Conservation (phyloP, 257 asterid species). For the Schizonepeta tenuifolia region DNA sequence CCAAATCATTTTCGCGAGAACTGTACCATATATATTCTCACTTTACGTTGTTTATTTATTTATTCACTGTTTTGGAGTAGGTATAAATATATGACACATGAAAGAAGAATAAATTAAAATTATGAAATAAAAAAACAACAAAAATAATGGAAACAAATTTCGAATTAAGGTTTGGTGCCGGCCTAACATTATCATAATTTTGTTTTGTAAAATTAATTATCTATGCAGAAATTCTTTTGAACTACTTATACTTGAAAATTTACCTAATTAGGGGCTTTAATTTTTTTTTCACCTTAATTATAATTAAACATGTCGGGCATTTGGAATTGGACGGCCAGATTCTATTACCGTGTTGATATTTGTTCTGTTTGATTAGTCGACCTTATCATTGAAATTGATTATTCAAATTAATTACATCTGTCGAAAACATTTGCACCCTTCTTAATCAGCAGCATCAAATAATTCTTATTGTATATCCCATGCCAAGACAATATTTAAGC, state of each 20-base stretch:
- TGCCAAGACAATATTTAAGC: slow-evolving; percentile 30
- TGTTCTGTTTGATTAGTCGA: slow-evolving; percentile 12
- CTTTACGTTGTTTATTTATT: no score
- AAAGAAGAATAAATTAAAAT: no score
- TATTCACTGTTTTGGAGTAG: no score
- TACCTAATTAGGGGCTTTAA: no score
- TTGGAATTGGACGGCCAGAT: slow-evolving; percentile 53
- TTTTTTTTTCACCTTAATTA: slow-evolving; percentile 19
- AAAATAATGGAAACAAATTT: no score
- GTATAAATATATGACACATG: no score
- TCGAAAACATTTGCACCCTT: slow-evolving; percentile 3
- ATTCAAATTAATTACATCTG: slow-evolving; percentile 2
- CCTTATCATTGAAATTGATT: slow-evolving; percentile 34
- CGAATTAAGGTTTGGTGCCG: no score
- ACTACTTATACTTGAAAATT: no score
- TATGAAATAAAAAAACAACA: no score
- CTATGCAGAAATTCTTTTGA: no score
- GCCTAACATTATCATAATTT: slow-evolving; percentile 48
- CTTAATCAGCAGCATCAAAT: neutral
- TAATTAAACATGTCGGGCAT: slow-evolving; percentile 40
- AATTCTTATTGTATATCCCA: slow-evolving; percentile 11
- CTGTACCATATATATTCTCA: no score
- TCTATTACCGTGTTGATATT: slow-evolving; percentile 34
- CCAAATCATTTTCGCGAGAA: no score
- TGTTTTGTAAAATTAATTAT: neutral